Conservation (phyloP, 2,329 filamentous ascomycete genomes). For the Nemania abortiva region DNA sequence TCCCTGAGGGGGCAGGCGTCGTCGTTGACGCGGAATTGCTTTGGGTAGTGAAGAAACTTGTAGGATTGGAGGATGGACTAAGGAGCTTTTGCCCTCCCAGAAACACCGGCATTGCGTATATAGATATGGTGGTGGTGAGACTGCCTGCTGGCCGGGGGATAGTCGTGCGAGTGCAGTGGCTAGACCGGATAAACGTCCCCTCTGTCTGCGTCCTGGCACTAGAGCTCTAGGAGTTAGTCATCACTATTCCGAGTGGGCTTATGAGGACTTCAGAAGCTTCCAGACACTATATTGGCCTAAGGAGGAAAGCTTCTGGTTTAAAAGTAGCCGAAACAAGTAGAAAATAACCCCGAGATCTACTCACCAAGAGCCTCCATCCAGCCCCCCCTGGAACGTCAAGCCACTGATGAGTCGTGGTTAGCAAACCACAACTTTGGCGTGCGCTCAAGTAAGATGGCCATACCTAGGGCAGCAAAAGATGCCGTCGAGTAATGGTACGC, state of each 20-base stretch:
- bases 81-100: slow-evolving; percentile 13
- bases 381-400: slow-evolving; percentile 10
- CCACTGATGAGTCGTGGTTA: not conserved
- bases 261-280: no score
- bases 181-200: slow-evolving; percentile 10
- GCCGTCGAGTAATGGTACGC: slow-evolving; percentile 14
- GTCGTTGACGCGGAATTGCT: not conserved
- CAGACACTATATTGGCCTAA: no score
- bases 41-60: not conserved
- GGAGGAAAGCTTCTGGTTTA: no score
- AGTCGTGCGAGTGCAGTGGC: slow-evolving; percentile 11
- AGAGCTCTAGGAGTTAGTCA: no score
- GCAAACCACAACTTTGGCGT: not conserved
- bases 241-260: no score
- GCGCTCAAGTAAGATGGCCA: not conserved
- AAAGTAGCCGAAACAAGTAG: no score
- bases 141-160: not conserved
- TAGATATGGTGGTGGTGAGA: slow-evolving; percentile 9
- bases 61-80: not conserved
- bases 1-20: not conserved
- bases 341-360: no score
- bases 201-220: slow-evolving; percentile 14
- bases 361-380: no score
- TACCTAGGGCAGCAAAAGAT: slow-evolving; percentile 25
- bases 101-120: slow-evolving; percentile 15